Evolutionary conservation across 202 grass and related monocot species (phyloP).

Genomic region (Setaria viridis): DNA sequence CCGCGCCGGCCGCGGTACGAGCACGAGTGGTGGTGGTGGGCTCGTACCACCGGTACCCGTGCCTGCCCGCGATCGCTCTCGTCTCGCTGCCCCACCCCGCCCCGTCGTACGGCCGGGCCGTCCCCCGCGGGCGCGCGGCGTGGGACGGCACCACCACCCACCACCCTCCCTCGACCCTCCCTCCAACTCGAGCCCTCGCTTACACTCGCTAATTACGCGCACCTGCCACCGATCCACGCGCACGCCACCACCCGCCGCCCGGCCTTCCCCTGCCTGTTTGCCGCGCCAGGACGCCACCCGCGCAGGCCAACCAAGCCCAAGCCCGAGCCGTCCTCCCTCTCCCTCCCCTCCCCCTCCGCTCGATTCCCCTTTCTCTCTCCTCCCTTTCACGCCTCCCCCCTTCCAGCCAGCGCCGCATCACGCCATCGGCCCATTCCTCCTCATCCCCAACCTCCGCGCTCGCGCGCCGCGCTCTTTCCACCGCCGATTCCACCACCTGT

Average conservation of each 20-base stretch:
- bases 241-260: neutral
- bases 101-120: neutral
- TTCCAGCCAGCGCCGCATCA: conserved; percentile 33
- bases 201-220: neutral
- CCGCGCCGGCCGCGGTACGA: conserved; percentile 12
- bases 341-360: neutral
- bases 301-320: conserved; percentile 9
- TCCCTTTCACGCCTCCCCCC: neutral
- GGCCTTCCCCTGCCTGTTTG: neutral
- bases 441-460: neutral
- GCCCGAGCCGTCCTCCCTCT: neutral
- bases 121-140: neutral
- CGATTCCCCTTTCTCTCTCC: conserved; percentile 17
- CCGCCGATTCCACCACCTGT: neutral
- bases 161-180: neutral
- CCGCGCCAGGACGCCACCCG: conserved; percentile 29
- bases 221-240: conserved; percentile 17
- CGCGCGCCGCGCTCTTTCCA: conserved; percentile 4
- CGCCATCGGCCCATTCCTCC: neutral
- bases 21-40: conserved; percentile 27
- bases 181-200: neutral
- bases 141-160: conserved; percentile 2
- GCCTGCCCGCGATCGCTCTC: conserved; percentile 21
- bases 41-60: conserved; percentile 1
- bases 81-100: neutral